These are phyloP conservation scores for Bipolaris gigantea DNA, from an alignment of 2,329 filamentous ascomycete species.

Conservation along the genomic window DNA sequence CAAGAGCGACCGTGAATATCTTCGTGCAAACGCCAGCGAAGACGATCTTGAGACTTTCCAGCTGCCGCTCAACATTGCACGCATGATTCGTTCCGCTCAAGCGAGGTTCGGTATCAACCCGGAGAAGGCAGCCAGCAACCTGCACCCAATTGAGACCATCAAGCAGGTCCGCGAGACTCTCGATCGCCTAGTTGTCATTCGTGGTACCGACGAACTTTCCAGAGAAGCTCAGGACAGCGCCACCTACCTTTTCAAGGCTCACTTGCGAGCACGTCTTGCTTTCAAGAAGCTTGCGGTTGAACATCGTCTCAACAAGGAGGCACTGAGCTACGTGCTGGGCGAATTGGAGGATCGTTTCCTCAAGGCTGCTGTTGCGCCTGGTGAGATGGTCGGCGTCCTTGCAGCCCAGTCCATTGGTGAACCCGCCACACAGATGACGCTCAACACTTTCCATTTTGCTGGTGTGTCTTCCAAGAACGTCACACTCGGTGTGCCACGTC, in stretches of 20 bases:
- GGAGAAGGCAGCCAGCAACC: slow-evolving; percentile 79
- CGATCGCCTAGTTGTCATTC: slow-evolving; percentile 79
- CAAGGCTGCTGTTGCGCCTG: slow-evolving; percentile 81
- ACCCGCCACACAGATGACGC: slow-evolving; percentile 97
- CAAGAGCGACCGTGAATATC: slow-evolving; percentile 69
- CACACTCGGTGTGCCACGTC: slow-evolving; percentile 95
- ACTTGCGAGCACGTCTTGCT: slow-evolving; percentile 83
- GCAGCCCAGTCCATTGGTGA: slow-evolving; percentile 98
- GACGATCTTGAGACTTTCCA: slow-evolving; percentile 86
- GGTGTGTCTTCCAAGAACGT: slow-evolving; percentile 99
- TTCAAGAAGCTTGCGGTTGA: slow-evolving; percentile 91
- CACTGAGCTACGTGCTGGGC: slow-evolving; percentile 88
- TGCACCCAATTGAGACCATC: slow-evolving; percentile 86
- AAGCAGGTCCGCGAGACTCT: slow-evolving; percentile 75
- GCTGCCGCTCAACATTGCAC: slow-evolving; percentile 85
- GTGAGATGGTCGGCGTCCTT: slow-evolving; percentile 98
- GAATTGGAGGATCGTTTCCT: slow-evolving; percentile 89
- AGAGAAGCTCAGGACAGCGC: slow-evolving; percentile 84
- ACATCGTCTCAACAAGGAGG: slow-evolving; percentile 84
- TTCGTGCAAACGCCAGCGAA: slow-evolving; percentile 67
- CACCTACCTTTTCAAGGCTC: slow-evolving; percentile 88
- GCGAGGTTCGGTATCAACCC: slow-evolving; percentile 84
- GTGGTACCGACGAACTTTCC: slow-evolving; percentile 80
- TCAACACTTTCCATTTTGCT: slow-evolving; percentile 99
- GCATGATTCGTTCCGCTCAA: slow-evolving; percentile 88